Percentiles rank a stretch among this genome's conserved stretches.
These are phyloP conservation scores for Prinsepia uniflora DNA, from an alignment of 306 rosid species.

Conservation along the genomic window DNA sequence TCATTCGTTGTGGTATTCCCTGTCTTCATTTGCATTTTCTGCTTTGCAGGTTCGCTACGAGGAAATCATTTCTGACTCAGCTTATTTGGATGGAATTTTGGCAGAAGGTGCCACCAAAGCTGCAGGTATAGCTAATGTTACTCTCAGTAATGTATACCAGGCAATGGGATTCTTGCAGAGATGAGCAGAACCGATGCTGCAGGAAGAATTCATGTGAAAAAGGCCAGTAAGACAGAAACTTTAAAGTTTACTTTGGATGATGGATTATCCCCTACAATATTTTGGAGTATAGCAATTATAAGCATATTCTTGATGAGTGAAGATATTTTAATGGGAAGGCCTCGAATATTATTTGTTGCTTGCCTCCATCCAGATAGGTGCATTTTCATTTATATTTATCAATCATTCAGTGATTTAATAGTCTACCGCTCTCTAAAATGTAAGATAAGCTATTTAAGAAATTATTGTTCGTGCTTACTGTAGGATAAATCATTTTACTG, in stretches of 20 bases:
- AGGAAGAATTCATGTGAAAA: constrained; percentile 24
- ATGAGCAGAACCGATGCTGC: constrained; percentile 36
- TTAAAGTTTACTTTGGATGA: constrained; percentile 39
- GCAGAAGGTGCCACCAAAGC: constrained; percentile 80
- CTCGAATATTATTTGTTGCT: constrained; percentile 26
- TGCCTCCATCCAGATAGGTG: constrained; percentile 19
- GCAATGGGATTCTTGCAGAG: constrained; percentile 88
- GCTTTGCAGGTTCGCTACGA: constrained; percentile 69
- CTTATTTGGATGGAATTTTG: constrained; percentile 76
- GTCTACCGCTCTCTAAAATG: neutral
- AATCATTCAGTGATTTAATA: constrained; percentile 1
- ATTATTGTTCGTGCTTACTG: neutral
- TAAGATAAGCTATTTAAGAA: neutral
- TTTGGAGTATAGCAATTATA: constrained; percentile 30
- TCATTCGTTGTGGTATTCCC: constrained; percentile 13
- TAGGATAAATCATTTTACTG: neutral
- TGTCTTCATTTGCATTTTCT: neutral
- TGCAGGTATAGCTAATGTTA: constrained; percentile 66
- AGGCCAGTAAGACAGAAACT: constrained; percentile 35
- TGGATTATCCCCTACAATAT: constrained; percentile 32
- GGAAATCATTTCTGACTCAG: constrained; percentile 75
- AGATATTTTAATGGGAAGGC: constrained; percentile 27
- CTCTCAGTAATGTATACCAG: constrained; percentile 72
- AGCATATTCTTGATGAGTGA: constrained; percentile 35
- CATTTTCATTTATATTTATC: neutral